These are phyloP conservation scores for Zygosaccharomyces bisporus DNA, from an alignment of 805 yeast species.

Conservation along the genomic window DNA sequence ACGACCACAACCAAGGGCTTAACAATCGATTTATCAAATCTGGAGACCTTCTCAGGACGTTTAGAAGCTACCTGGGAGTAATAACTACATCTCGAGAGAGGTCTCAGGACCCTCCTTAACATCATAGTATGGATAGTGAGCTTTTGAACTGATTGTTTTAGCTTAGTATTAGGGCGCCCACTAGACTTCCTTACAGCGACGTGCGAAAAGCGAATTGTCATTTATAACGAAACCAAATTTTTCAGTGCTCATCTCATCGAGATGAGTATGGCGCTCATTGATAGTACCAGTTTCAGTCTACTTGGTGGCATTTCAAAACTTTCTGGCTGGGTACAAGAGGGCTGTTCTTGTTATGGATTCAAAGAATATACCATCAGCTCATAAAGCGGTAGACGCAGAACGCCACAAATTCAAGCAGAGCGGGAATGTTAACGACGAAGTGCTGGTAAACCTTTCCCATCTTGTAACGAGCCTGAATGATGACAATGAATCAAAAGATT, in stretches of 20 bases:
- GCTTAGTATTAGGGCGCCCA: too few species aligned
- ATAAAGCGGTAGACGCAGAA: neutral
- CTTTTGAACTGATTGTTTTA: too few species aligned
- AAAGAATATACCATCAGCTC: constrained; percentile 1
- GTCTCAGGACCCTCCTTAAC: neutral
- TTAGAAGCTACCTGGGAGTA: constrained; percentile 9
- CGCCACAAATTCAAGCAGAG: constrained; percentile 15
- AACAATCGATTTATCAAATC: constrained; percentile 36
- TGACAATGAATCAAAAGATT: constrained; percentile 23
- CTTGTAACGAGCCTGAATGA: constrained; percentile 22
- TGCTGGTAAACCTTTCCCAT: constrained; percentile 26
- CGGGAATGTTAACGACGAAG: constrained; percentile 29
- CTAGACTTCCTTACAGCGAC: too few species aligned
- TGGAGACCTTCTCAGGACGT: constrained; percentile 14
- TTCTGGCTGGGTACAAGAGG: neutral
- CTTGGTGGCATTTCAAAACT: neutral
- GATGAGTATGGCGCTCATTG: neutral
- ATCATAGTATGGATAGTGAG: too few species aligned
- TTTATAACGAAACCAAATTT: constrained; percentile 13
- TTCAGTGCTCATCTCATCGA: constrained; percentile 16
- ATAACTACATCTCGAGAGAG: constrained; percentile 3
- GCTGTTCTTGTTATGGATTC: constrained; percentile 4
- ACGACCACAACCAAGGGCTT: constrained; percentile 43
- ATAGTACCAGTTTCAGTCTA: neutral
- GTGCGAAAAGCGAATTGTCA: constrained; percentile 5